phyloP scores from a whole-genome alignment of 2,329 filamentous ascomycete genomes.

The Arachnomyces sp. region DNA sequence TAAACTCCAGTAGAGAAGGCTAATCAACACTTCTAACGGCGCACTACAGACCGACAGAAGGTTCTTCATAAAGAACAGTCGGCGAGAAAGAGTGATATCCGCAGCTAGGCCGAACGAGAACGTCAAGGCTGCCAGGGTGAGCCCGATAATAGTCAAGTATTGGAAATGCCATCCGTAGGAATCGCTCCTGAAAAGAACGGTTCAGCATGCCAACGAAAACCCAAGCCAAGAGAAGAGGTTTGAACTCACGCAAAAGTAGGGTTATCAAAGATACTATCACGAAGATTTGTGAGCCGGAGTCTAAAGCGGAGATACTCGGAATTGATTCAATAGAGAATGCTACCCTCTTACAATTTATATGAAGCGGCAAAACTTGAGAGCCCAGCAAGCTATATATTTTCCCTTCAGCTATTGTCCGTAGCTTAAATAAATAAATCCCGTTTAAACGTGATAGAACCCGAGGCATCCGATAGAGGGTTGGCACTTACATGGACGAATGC shows the following conservation, averaged over 20 bases:
- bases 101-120: conserved; percentile 49
- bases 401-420: too few relatives aligned
- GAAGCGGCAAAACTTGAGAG: conserved; percentile 37
- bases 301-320: background rate
- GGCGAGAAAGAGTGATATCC: conserved; percentile 46
- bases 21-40: conserved; percentile 55
- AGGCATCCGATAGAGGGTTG: background rate
- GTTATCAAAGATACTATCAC: conserved; percentile 33
- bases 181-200: conserved; percentile 38
- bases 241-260: conserved; percentile 35
- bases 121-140: conserved; percentile 48
- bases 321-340: background rate
- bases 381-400: conserved; percentile 30
- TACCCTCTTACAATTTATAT: conserved; percentile 37
- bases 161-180: conserved; percentile 61
- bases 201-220: conserved; percentile 2
- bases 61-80: conserved; percentile 52
- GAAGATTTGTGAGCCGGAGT: background rate
- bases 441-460: conserved; percentile 4
- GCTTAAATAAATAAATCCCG: conserved; percentile 14
- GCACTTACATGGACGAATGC: conserved; percentile 35
- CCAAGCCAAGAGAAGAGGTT: conserved; percentile 1
- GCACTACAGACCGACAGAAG: conserved; percentile 49
- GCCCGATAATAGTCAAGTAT: conserved; percentile 57
- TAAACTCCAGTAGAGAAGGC: conserved; percentile 54